Evolutionary conservation across 2,329 filamentous ascomycete species (phyloP).

Genomic region (Lasiodiplodia citricola): DNA sequence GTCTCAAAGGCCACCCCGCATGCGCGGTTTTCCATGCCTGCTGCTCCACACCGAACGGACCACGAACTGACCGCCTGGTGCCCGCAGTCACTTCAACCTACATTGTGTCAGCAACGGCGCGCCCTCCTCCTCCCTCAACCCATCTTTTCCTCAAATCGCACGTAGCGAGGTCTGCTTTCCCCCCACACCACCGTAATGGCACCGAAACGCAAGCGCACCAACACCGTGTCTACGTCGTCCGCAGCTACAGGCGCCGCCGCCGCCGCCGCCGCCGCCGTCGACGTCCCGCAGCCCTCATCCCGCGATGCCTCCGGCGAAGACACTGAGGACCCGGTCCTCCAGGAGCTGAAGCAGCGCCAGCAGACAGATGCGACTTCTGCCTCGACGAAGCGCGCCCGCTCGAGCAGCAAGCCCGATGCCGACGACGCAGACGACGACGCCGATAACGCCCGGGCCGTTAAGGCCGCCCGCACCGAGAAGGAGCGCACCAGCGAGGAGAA

Average conservation of each 20-base stretch:
- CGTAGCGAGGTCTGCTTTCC: not conserved
- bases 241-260: slow-evolving; percentile 11
- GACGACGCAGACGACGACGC: slow-evolving; percentile 52
- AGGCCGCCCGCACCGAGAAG: slow-evolving; percentile 30
- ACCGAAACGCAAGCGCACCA: slow-evolving; percentile 80
- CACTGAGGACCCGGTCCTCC: slow-evolving; percentile 71
- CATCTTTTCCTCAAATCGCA: not conserved
- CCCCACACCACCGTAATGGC: slow-evolving; percentile 36
- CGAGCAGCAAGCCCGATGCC: slow-evolving; percentile 52
- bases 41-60: slow-evolving; percentile 18
- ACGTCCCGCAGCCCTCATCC: slow-evolving; percentile 73
- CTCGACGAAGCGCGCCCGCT: slow-evolving; percentile 77
- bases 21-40: slow-evolving; percentile 17
- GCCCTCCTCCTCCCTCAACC: slow-evolving; percentile 2
- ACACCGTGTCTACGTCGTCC: slow-evolving; percentile 52
- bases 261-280: slow-evolving; percentile 43
- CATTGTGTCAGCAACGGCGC: slow-evolving; percentile 14
- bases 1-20: slow-evolving; percentile 1
- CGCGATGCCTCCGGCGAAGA: slow-evolving; percentile 85
- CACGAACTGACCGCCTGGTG: slow-evolving; percentile 24
- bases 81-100: slow-evolving; percentile 17
- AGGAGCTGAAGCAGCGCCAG: slow-evolving; percentile 62
- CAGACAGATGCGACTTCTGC: slow-evolving; percentile 39
- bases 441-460: slow-evolving; percentile 45
- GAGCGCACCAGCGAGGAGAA: slow-evolving; percentile 31